Conservation (phyloP, 257 asterid genomes). For the Ballota nigra region DNA sequence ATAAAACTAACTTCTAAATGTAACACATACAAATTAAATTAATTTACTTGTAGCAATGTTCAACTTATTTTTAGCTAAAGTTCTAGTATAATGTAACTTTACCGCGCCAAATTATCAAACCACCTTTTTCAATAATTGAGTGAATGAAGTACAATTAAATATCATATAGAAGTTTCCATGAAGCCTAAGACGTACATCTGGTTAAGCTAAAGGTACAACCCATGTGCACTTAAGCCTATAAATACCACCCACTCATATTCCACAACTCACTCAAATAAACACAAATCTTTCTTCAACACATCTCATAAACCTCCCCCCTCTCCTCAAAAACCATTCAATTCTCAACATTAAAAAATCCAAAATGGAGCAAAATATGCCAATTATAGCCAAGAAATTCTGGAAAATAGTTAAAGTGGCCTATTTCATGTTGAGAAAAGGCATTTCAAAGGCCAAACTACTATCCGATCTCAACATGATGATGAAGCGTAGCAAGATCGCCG, state of each 20-base stretch:
- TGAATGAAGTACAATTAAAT: conserved; percentile 8
- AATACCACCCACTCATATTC: conserved; percentile 21
- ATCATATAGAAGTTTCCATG: conserved; percentile 28
- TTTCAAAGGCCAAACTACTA: conserved; percentile 60
- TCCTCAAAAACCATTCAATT: not conserved
- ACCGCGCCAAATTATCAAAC: not conserved
- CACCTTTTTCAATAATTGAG: conserved; percentile 32
- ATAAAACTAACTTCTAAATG: not conserved
- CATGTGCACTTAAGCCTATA: conserved; percentile 34
- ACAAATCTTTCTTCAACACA: not conserved
- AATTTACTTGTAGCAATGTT: not conserved
- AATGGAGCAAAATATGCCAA: conserved; percentile 77
- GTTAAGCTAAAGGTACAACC: conserved; percentile 29
- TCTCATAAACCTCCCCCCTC: not conserved
- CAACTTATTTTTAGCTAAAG: not conserved
- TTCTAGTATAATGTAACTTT: not conserved
- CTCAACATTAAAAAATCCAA: not conserved
- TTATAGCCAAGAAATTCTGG: conserved; percentile 70
- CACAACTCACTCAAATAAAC: not conserved
- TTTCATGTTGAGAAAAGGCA: conserved; percentile 68
- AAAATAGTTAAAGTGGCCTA: conserved; percentile 45
- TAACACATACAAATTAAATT: too few relatives aligned
- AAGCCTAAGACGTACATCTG: conserved; percentile 25
- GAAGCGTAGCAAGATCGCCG: conserved; percentile 78
- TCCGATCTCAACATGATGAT: conserved; percentile 54